A percentile compares a stretch with the other conserved stretches of the same genome.
Evolutionary conservation across 257 asterid genomes (phyloP).

Genomic region (Capsicum pubescens): DNA sequence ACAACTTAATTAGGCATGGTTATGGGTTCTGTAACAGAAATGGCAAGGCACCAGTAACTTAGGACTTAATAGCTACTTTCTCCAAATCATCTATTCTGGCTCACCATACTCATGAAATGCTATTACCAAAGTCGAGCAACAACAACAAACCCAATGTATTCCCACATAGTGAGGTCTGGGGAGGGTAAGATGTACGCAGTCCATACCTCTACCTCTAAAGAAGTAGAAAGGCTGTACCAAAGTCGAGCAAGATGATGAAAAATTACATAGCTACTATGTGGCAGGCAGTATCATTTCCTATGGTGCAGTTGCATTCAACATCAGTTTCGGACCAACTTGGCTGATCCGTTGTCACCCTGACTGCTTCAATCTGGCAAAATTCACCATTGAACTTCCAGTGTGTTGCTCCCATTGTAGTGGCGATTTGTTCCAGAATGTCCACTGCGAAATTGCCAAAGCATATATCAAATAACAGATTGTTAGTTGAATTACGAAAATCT

Average conservation of each 20-base stretch:
- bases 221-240: too few species aligned
- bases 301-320: slow-evolving; percentile 29
- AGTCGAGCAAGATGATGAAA: background rate
- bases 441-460: slow-evolving; percentile 26
- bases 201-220: too few species aligned
- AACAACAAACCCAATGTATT: too few species aligned
- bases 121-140: background rate
- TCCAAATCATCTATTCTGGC: slow-evolving; percentile 24
- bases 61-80: background rate
- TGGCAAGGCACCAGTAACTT: background rate
- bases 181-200: too few species aligned
- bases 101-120: background rate
- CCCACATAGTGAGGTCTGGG: too few species aligned
- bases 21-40: background rate
- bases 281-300: slow-evolving; percentile 34
- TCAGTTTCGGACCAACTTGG: slow-evolving; percentile 20
- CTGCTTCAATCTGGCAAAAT: slow-evolving; percentile 17
- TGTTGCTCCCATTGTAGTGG: slow-evolving; percentile 32
- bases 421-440: slow-evolving; percentile 28
- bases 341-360: slow-evolving; percentile 4
- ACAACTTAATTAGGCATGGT: slow-evolving; percentile 6
- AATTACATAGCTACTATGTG: slow-evolving; percentile 29
- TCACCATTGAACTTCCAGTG: slow-evolving; percentile 26
- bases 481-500: background rate
- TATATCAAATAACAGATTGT: slow-evolving; percentile 19